Conservation (phyloP, 208 protist species). For the Trypanosomatidae sp. region DNA sequence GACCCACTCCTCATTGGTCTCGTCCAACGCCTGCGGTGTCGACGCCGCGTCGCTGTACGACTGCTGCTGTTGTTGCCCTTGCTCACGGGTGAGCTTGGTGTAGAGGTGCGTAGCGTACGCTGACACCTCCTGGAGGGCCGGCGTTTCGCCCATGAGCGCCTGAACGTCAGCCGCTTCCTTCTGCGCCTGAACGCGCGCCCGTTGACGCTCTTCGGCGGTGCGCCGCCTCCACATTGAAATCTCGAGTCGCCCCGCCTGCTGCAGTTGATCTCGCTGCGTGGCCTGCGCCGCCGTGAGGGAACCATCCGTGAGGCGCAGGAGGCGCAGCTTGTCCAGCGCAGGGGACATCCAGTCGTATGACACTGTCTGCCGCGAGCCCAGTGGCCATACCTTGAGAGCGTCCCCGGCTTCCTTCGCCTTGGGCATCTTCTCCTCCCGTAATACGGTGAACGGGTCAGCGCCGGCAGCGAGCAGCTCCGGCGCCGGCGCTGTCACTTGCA, state of each 20-base stretch:
- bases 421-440: constrained; percentile 9
- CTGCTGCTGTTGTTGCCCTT: background rate
- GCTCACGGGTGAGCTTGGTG: constrained; percentile 37
- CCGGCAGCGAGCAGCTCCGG: constrained; percentile 53
- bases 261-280: constrained; percentile 45
- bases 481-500: constrained; percentile 34
- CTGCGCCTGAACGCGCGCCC: constrained; percentile 5
- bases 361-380: constrained; percentile 61
- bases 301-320: constrained; percentile 18
- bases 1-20: constrained; percentile 54
- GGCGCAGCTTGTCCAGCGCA: constrained; percentile 45
- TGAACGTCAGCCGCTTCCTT: constrained; percentile 31
- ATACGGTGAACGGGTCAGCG: constrained; percentile 23
- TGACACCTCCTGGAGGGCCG: constrained; percentile 54
- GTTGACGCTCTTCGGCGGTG: constrained; percentile 40
- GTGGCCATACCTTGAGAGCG: constrained; percentile 53
- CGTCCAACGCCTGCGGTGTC: background rate
- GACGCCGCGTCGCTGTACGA: background rate
- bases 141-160: constrained; percentile 28
- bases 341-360: constrained; percentile 60
- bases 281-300: constrained; percentile 51
- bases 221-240: constrained; percentile 79
- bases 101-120: constrained; percentile 54
- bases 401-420: background rate
- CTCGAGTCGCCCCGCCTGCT: constrained; percentile 41